These are phyloP conservation scores for Paramecium biaurelia DNA, from an alignment of 73 alveolate species.

Conservation along the genomic window DNA sequence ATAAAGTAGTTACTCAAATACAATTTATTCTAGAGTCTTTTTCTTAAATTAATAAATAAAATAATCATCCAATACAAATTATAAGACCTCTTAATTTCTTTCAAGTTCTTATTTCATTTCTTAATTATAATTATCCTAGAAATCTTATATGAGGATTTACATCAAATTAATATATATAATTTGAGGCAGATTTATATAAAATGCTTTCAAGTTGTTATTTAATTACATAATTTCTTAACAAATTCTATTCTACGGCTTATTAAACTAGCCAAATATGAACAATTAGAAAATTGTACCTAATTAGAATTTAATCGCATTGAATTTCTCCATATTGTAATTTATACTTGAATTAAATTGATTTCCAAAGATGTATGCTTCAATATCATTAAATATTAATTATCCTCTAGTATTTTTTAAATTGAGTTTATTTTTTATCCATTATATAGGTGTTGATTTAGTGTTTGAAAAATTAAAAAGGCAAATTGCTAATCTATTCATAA, in stretches of 20 bases:
- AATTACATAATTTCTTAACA: not conserved
- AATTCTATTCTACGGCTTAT: not conserved
- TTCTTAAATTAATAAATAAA: not conserved
- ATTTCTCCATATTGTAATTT: not conserved
- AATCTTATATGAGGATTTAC: not conserved
- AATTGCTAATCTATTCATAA: not conserved
- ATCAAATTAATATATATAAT: slow-evolving; percentile 21
- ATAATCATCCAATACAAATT: slow-evolving; percentile 9
- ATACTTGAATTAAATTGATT: not conserved
- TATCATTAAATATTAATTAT: not conserved
- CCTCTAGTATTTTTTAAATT: not conserved
- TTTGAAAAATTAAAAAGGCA: not conserved
- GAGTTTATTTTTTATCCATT: not conserved
- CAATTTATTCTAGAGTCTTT: not conserved
- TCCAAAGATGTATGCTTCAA: not conserved
- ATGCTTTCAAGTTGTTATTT: not conserved
- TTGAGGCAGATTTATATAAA: not conserved
- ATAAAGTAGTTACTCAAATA: not conserved
- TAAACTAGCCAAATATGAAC: not conserved
- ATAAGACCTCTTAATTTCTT: not conserved
- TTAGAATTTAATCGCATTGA: not conserved
- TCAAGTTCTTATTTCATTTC: not conserved
- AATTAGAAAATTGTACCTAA: not conserved
- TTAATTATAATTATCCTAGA: slow-evolving; percentile 5
- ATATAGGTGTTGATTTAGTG: not conserved